phyloP scores from a whole-genome alignment of 2,329 filamentous ascomycete species.

The Dryadomyces quercus-mongolicae region DNA sequence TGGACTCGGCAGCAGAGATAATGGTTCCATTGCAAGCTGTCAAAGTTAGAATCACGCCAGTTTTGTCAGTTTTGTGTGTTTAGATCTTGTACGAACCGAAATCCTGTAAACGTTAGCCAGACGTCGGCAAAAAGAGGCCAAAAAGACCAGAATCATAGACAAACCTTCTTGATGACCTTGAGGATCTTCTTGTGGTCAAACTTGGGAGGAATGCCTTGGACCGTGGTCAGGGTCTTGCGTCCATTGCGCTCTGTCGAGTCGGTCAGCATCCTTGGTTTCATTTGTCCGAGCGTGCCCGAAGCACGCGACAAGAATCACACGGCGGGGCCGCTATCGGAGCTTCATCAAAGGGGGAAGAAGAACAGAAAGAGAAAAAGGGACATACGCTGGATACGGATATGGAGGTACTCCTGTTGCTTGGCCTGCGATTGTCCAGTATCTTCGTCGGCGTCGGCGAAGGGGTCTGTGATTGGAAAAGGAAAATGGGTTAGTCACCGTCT shows the following conservation, averaged over 20 bases:
- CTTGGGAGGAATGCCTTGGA: constrained; percentile 97
- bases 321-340: too few species aligned
- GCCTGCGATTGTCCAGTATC: constrained; percentile 81
- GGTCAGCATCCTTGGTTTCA: neutral
- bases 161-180: constrained; percentile 92
- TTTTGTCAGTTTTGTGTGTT: neutral
- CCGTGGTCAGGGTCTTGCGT: constrained; percentile 99
- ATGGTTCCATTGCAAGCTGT: constrained; percentile 14
- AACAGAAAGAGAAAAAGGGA: neutral
- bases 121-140: neutral
- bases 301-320: neutral
- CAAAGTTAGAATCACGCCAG: neutral
- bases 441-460: constrained; percentile 99
- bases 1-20: constrained; percentile 14
- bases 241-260: constrained; percentile 83
- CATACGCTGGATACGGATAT: constrained; percentile 97
- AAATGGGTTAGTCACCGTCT: too few species aligned
- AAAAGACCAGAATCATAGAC: neutral
- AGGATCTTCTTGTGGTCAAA: constrained; percentile 99
- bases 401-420: constrained; percentile 82
- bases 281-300: neutral
- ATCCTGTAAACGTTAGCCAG: constrained; percentile 18
- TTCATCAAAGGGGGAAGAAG: too few species aligned
- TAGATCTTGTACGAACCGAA: constrained; percentile 3
- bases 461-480: constrained; percentile 49